Base-by-base conservation (phyloP, 2,329 filamentous ascomycete genomes). In the Aspergillus puulaauensis region DNA sequence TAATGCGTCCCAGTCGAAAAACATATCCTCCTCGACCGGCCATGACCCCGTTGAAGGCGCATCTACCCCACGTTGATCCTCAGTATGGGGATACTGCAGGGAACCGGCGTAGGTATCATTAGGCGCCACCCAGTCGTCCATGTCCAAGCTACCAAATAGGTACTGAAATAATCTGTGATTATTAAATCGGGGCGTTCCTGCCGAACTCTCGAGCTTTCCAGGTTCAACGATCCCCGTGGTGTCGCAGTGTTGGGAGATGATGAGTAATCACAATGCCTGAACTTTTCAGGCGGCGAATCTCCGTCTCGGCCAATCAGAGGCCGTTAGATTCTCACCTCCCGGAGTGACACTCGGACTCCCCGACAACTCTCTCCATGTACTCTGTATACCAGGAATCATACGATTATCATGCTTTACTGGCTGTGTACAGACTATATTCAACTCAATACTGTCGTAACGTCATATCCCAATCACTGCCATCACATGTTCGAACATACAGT, bases 1-100 rank as follows among this genome's bases (percentile, higher is more conserved):
- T 6, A 57, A 23, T 2, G 55, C 49, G 21, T 60, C 58, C 58
- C 58, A 60, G 24, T 60, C 52, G 15, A 60, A 60, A 37, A 54
- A 51, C 3, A 48, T 44, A 41, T 58, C 49, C 35, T 57, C 54
- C 15, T 57, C 51, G 3, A 23, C 24, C 33, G 47, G 40, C 46
- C 35, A 54, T 19, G 17, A 33, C 35, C 40, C 21, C 6, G 44
- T 31, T 40, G 17, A 21, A 21, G 37, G 31, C 40, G 44, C 15
- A 45, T 40, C 23, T 49, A 49, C 50, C 50, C 56, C 56, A 54
- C 56, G 37, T 21, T 21, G 35, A 9, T 43, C 44, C 24, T 49
- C 44, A 2, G 41, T 21, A 17, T 47, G n/a, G 27, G n/a, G 17
- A 35, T 44, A 39, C 12, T 57, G 49, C 43, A 41, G 44, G n/a